phyloP scores from a whole-genome alignment of 2,329 filamentous ascomycete genomes.

The Scedosporium dehoogii region DNA sequence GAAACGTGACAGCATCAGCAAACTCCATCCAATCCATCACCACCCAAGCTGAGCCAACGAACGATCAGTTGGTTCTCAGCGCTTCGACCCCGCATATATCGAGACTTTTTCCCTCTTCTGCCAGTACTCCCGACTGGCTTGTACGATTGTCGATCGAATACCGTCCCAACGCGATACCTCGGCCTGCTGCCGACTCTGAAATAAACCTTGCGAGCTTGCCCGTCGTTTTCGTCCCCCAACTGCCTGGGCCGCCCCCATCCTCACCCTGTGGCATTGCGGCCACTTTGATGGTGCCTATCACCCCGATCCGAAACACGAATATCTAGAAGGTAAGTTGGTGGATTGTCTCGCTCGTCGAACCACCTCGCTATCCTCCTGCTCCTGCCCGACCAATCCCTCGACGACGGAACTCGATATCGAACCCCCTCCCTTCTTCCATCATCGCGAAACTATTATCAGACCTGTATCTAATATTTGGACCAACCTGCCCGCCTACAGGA shows the following conservation, averaged over 20 bases:
- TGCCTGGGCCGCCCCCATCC: no score
- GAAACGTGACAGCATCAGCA: slow-evolving; percentile 6
- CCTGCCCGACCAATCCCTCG: neutral
- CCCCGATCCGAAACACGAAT: neutral
- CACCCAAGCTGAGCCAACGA: neutral
- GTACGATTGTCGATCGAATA: neutral
- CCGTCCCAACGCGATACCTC: neutral
- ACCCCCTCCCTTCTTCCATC: neutral
- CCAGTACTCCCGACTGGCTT: neutral
- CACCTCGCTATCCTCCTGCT: no score
- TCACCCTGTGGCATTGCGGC: neutral
- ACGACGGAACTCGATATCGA: neutral
- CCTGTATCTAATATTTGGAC: neutral
- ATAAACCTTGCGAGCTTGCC: neutral
- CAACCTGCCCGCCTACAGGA: neutral
- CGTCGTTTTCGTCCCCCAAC: neutral
- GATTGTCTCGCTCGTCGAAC: neutral
- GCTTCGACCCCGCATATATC: neutral
- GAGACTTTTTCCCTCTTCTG: neutral
- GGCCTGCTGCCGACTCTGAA: neutral
- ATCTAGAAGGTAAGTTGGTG: neutral
- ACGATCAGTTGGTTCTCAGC: neutral
- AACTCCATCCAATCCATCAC: neutral
- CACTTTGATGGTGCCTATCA: neutral
- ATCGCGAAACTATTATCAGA: neutral